A percentile compares a stretch with the other conserved stretches of the same genome.
These are phyloP conservation scores for Sarocladiaceae sp. DNA, from an alignment of 2,329 filamentous ascomycete genomes.

Conservation along the genomic window DNA sequence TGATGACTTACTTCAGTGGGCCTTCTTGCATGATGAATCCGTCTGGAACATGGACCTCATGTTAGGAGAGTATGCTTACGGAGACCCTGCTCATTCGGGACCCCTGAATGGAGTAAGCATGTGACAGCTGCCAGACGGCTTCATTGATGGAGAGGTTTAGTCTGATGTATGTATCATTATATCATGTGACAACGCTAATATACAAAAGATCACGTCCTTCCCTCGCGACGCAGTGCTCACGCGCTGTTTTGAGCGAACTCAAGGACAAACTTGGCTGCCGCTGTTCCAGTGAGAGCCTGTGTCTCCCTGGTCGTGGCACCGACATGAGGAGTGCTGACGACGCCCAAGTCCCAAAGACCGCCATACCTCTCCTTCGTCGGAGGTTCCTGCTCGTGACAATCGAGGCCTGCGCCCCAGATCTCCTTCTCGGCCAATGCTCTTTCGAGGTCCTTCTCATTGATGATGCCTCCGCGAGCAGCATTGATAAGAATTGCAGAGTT, in stretches of 20 bases:
- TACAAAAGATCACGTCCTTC: background rate
- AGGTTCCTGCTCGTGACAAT: slow-evolving; percentile 35
- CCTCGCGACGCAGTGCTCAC: background rate
- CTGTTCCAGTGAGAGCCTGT: slow-evolving; percentile 24
- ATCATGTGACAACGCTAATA: background rate
- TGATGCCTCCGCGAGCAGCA: slow-evolving; percentile 33
- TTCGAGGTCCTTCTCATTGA: slow-evolving; percentile 31
- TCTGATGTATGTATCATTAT: too few relatives aligned
- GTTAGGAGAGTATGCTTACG: slow-evolving; percentile 17
- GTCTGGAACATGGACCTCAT: slow-evolving; percentile 17
- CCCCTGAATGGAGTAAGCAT: background rate
- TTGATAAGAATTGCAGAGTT: slow-evolving; percentile 34
- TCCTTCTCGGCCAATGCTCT: slow-evolving; percentile 25
- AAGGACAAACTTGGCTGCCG: slow-evolving; percentile 19
- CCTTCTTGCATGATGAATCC: slow-evolving; percentile 15
- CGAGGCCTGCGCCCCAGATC: slow-evolving; percentile 35
- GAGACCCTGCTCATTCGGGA: slow-evolving; percentile 9
- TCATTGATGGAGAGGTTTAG: slow-evolving; percentile 6
- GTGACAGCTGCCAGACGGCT: slow-evolving; percentile 1
- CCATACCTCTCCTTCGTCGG: slow-evolving; percentile 29
- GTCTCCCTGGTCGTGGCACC: slow-evolving; percentile 37
- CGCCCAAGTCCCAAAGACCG: slow-evolving; percentile 27
- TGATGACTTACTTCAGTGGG: slow-evolving; percentile 12
- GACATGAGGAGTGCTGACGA: slow-evolving; percentile 39
- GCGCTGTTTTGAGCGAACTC: slow-evolving; percentile 14